Percentiles rank a stretch among this genome's conserved stretches.
phyloP scores from a whole-genome alignment of 495 filamentous ascomycete species.

The Talaromyces nanjingensis region DNA sequence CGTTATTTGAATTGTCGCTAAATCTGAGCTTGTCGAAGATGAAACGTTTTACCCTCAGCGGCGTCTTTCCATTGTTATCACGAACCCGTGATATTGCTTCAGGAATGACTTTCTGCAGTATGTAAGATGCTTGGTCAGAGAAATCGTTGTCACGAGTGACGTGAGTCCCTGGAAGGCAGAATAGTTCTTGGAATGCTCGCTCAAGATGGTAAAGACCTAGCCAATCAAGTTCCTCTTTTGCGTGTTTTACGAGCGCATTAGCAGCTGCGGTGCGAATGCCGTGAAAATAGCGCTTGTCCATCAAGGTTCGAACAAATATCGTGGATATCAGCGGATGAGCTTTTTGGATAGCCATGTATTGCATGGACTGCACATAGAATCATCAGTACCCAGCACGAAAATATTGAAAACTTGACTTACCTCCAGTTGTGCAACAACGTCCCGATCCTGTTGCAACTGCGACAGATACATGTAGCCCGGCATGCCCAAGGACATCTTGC shows the following conservation, averaged over 20 bases:
- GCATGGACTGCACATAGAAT: slow-evolving; percentile 39
- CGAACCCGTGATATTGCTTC: slow-evolving; percentile 71
- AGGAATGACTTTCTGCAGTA: slow-evolving; percentile 74
- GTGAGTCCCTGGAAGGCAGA: slow-evolving; percentile 64
- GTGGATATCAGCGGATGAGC: slow-evolving; percentile 73
- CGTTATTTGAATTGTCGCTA: slow-evolving; percentile 88
- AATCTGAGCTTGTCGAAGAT: slow-evolving; percentile 81
- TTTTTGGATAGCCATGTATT: slow-evolving; percentile 50
- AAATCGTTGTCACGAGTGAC: slow-evolving; percentile 89
- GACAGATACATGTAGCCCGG: slow-evolving; percentile 95
- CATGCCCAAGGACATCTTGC: slow-evolving; percentile 69
- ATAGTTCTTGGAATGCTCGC: slow-evolving; percentile 78
- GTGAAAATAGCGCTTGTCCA: slow-evolving; percentile 89
- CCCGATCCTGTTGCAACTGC: slow-evolving; percentile 93
- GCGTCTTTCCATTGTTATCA: slow-evolving; percentile 68
- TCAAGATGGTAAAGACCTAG: slow-evolving; percentile 79
- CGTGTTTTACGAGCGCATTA: slow-evolving; percentile 64
- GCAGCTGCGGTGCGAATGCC: slow-evolving; percentile 82
- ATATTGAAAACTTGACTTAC: slow-evolving; percentile 25
- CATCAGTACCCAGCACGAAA: slow-evolving; percentile 12
- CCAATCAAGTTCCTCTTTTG: slow-evolving; percentile 60
- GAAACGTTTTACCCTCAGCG: slow-evolving; percentile 66
- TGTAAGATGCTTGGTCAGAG: slow-evolving; percentile 70
- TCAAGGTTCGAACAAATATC: slow-evolving; percentile 77
- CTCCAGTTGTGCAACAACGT: slow-evolving; percentile 93